Base-by-base conservation (phyloP, 23 red algal species). In the Gracilaria gracilis region DNA sequence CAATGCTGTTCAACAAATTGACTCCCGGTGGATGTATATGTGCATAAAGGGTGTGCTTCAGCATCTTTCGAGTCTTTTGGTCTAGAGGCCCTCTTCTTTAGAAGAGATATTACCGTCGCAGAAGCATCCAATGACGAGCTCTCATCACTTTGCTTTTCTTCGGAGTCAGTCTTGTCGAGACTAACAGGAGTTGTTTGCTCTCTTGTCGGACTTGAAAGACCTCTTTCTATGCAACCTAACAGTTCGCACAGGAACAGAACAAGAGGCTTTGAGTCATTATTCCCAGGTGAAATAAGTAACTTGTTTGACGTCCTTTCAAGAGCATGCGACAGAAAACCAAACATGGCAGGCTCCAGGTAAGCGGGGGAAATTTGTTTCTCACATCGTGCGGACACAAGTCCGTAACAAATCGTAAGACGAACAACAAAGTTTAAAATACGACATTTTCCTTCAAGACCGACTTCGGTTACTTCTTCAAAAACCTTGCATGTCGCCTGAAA, bases 1-100 rank as follows among this genome's bases (percentile, higher is more conserved):
- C 95, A 98, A 80, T 94, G 95, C 57, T 98, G 95, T 34, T 82
- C 90, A 24, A 90, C 90, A 95, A 94, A 98, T 70, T 88, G 62
- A 24, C 79, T 77, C 15, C 95, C 95, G 14, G 95, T 98, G 8
- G 72, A 66, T 36, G 81, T 84, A 54, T 94, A 98, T 2, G 90
- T 94, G 69, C 95, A 98, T 31, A 90, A 28, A 34, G 75, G 74
- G 20, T 50, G 79, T 1, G 21, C 34, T 19, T 77, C 72, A 9
- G 27, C 20, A 32, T 77, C 72, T 11, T 29, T 51, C 1, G 39
- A 77, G 8, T 48, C 72, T 49, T 77, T 20, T n/a, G 39, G 39
- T 25, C 72, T 50, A 2, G 72, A 51, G n/a, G 42, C 72, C 50
- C 42, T 77, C 23, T 50, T 46, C 27, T 17, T 77, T 17, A 77